Evolutionary conservation across 352 stramenopile genomes (phyloP).

Genomic region (Aphanomyces cochlioides): DNA sequence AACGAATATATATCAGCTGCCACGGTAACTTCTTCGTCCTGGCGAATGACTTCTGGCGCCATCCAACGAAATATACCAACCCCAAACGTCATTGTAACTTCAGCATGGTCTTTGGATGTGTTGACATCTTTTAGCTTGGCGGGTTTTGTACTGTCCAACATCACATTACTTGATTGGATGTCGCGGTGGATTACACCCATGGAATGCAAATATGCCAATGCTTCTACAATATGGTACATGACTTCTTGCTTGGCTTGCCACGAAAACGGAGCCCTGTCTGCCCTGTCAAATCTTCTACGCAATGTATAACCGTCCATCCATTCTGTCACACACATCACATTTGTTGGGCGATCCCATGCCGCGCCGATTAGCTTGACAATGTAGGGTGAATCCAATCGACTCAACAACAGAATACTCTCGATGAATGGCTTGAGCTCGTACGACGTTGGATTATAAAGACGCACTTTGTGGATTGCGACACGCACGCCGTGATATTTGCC

Average conservation of each 20-base stretch:
- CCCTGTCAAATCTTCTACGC: background rate
- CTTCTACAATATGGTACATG: background rate
- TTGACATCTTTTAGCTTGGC: background rate
- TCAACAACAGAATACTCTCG: background rate
- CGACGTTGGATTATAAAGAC: background rate
- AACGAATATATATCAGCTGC: background rate
- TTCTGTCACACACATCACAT: slow-evolving; percentile 5
- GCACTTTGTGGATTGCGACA: background rate
- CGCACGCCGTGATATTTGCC: background rate
- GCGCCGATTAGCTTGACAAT: background rate
- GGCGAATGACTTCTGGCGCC: background rate
- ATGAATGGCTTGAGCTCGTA: background rate
- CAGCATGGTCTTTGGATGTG: background rate
- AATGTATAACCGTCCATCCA: background rate
- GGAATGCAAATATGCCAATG: background rate
- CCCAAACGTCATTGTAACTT: background rate
- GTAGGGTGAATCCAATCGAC: background rate
- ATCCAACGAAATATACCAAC: slow-evolving; percentile 1
- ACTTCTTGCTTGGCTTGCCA: background rate
- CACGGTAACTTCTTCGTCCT: background rate
- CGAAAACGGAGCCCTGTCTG: background rate
- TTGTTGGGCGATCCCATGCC: background rate
- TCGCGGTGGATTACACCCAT: background rate
- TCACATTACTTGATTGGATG: background rate
- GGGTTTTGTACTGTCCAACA: background rate